Base-by-base conservation (phyloP, 1,139 yeast species). In the Keqinozyma sinolaborantium region DNA sequence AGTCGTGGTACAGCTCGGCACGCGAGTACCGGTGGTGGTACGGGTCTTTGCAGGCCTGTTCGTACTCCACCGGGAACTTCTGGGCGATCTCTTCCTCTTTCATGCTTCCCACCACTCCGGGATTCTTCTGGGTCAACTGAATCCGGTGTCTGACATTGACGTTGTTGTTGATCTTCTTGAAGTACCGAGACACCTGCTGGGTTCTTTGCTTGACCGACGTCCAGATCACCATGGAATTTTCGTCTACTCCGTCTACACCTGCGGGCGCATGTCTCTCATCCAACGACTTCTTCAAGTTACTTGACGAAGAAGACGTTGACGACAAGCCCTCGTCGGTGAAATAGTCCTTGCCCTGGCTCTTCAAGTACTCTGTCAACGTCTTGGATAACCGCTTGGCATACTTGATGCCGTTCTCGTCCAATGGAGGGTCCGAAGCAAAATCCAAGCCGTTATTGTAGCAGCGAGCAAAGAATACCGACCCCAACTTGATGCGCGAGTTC, bases 1-100 rank as follows among this genome's bases (percentile, higher is more conserved):
- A 70, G 56, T 92, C 98, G 57, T 92, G 98, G 53, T 88, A 92
- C 34, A 95, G 85, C 58, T 92, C 99, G 0, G 95, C 87, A 34
- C 97, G 71, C 5, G 96, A 87, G 54, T 78, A 92, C 37, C 98
- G 70, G 55, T 84, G 92, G 56, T 92, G 97, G 53, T 92, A 94
- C 2, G 96, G 96, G 54, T 90, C 97, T 39, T 68, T 64, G 34
- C 62, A 39, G 50, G 79, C 85, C 46, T 75, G 80, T 36, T 66
- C 70, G 50, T 72, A 84, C 45, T 88, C 97, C 2, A 65, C 71
- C 1, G 95, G 95, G 50, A 64, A 86, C 42, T 67, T 62, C 27
- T 57, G 51, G 40, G 66, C 58, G 38, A 90, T 72, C 49, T 85
- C 82, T 11, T 69, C 79, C 19, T 69, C 76, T 0, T 74, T 53